Evolutionary conservation across 352 stramenopile genomes (phyloP), one percentile per base, ranked within the genome.

Genomic region (Thalassiosira livingstoniorum): DNA sequence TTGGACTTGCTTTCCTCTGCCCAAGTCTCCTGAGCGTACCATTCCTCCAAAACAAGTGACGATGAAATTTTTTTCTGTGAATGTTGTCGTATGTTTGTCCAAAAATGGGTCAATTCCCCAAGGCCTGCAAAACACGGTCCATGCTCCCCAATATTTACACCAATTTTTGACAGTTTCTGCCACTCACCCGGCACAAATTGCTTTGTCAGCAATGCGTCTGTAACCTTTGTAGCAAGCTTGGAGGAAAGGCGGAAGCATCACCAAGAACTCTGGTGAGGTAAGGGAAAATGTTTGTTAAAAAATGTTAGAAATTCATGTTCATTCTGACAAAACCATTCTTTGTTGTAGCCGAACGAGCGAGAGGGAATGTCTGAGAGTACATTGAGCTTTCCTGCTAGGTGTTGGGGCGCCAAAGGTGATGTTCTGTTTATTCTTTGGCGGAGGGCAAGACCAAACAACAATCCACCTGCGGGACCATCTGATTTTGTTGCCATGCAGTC

Each of bases 191-290:
- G n/a, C n/a, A n/a, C n/a, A n/a, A n/a, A n/a, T n/a, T n/a, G n/a
- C n/a, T n/a, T n/a, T n/a, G n/a, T n/a, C n/a, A n/a, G n/a, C n/a
- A n/a, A n/a, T n/a, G n/a, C n/a, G n/a, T n/a, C n/a, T n/a, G n/a
- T n/a, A n/a, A n/a, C n/a, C n/a, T n/a, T 61, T 64, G 63, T 70
- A 76, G 21, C 35, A 13, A 82, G 13, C 0, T 2, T 34, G 27
- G 3, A 42, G 31, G 35, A 43, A 69, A 63, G 31, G 39, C n/a
- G 43, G 61, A 75, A 82, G 13, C 75, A 18, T 2, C 25, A 35
- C 74, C 74, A 82, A 39, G 51, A 76, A n/a, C n/a, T 21, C 75
- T 77, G 65, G 5, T 70, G 18, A 25, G 65, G 75, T 0, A 82
- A 18, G 7, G 75, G 75, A 45, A 82, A 76, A 2, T 43, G 27